phyloP scores from a whole-genome alignment of 257 asterid genomes.

The Voacanga thouarsii region DNA sequence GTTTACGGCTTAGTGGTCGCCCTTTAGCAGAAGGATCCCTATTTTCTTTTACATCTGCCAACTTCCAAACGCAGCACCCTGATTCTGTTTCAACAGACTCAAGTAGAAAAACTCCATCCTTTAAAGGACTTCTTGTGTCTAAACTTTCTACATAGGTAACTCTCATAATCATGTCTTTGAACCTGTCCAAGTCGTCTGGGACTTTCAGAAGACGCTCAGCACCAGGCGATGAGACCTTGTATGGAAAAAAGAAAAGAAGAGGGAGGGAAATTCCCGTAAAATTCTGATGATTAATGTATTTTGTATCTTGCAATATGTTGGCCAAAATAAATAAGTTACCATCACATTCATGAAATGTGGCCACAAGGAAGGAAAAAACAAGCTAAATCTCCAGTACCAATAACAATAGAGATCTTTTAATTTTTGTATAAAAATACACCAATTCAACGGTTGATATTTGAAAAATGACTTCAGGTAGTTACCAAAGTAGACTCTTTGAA shows the following conservation, averaged over 20 bases:
- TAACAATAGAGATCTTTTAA: too few species aligned
- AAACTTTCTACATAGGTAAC: conserved; percentile 52
- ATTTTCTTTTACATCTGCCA: conserved; percentile 90
- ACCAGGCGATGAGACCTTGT: conserved; percentile 88
- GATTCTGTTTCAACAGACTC: conserved; percentile 63
- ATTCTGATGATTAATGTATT: neutral
- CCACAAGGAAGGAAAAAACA: neutral
- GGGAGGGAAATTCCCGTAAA: neutral
- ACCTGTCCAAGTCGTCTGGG: conserved; percentile 75
- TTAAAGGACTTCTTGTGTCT: conserved; percentile 32
- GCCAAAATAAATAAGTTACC: neutral
- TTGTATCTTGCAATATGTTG: neutral
- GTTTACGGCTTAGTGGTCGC: conserved; percentile 74
- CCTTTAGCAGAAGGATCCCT: conserved; percentile 83
- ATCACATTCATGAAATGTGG: neutral
- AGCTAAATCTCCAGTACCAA: too few species aligned
- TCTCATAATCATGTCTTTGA: conserved; percentile 71
- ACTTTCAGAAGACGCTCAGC: conserved; percentile 78
- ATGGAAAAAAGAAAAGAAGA: conserved; percentile 19
- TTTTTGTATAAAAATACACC: too few species aligned
- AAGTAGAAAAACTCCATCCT: conserved; percentile 54
- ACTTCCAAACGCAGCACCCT: conserved; percentile 66
- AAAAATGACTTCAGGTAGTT: too few species aligned
- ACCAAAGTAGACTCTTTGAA: too few species aligned
- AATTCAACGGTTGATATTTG: too few species aligned